These are phyloP conservation scores for Waltergamsia citrina DNA, from an alignment of 2,329 filamentous ascomycete genomes.

Conservation along the genomic window DNA sequence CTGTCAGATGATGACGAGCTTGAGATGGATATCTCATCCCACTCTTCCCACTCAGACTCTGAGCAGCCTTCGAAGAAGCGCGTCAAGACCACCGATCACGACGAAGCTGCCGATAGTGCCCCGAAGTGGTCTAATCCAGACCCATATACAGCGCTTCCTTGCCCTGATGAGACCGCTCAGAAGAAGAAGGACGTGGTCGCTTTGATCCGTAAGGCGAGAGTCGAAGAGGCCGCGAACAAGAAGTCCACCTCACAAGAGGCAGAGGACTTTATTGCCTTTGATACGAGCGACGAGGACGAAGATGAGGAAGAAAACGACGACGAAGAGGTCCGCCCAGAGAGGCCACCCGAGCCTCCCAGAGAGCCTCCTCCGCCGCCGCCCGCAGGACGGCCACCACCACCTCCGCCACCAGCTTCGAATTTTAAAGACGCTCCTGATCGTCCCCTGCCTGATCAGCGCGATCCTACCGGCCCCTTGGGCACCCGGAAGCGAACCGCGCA, in stretches of 20 bases:
- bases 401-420: constrained; percentile 10
- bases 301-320: constrained; percentile 17
- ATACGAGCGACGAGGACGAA: constrained; percentile 50
- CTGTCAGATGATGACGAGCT: constrained; percentile 55
- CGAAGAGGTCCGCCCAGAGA: constrained; percentile 7
- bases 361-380: constrained; percentile 11
- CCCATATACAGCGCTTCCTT: constrained; percentile 81
- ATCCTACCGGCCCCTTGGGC: constrained; percentile 38
- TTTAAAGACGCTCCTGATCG: too few relatives aligned
- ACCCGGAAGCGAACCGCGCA: constrained; percentile 67
- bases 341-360: constrained; percentile 8
- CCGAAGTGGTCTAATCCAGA: constrained; percentile 96
- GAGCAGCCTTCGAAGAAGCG: constrained; percentile 31
- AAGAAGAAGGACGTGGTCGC: constrained; percentile 86
- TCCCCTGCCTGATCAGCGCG: constrained; percentile 12
- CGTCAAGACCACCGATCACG: constrained; percentile 18
- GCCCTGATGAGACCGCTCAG: constrained; percentile 59
- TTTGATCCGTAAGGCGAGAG: constrained; percentile 80
- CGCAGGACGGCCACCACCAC: constrained; percentile 10
- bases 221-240: constrained; percentile 42
- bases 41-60: constrained; percentile 12
- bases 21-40: constrained; percentile 51
- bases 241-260: constrained; percentile 44
- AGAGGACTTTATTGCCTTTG: constrained; percentile 87
- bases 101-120: constrained; percentile 29